Evolutionary conservation across 371 early-diverging fungal species (phyloP), one percentile per base, ranked within the genome.

Genomic region (Mortierella sp.): DNA sequence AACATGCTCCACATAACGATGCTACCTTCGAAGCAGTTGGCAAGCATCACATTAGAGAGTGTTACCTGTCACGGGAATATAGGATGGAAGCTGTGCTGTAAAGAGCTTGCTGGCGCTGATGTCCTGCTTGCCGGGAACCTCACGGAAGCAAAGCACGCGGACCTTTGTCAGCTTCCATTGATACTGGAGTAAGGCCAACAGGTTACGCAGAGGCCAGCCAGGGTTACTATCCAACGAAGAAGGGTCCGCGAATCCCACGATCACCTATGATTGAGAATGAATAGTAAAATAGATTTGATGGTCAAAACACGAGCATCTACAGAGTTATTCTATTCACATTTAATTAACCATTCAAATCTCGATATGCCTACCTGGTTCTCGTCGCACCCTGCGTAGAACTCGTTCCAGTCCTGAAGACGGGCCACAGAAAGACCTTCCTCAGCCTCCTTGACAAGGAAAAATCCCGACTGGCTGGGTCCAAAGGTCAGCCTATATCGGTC

Each of bases 171-270:
- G 41, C 13, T 86, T 85, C 76, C 89, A 93, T 9, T 83, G 85
- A 39, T 83, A 70, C 69, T 91, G 86, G n/a, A 94, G 74, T 29
- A 95, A 70, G 5, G 94, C 89, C 24, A 97, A 86, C 40, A 95
- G 77, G 77, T 97, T 97, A 47, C 98, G 92, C 66, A 97, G 84
- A 4, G 97, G 96, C 98, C 98, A 98, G 2, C 97, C 97, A 13
- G 95, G 95, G 24, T 91, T 79, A 6, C 79, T 76, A 16, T 88
- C 79, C 13, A 92, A 86, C 11, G 90, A 88, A 39, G 95, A 93
- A 37, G 98, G 97, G 79, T 98, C 98, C 3, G 92, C 88, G 77
- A 97, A 96, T 0, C 93, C 97, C 41, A 98, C 79, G 61, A 88
- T 86, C 37, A 79, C 70, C 88, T 89, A 55, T 37, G 29, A 55